A percentile compares a stretch with the other conserved stretches of the same genome.
Evolutionary conservation across 495 filamentous ascomycete genomes (phyloP).

Genomic region (Chlorociboria aeruginascens): DNA sequence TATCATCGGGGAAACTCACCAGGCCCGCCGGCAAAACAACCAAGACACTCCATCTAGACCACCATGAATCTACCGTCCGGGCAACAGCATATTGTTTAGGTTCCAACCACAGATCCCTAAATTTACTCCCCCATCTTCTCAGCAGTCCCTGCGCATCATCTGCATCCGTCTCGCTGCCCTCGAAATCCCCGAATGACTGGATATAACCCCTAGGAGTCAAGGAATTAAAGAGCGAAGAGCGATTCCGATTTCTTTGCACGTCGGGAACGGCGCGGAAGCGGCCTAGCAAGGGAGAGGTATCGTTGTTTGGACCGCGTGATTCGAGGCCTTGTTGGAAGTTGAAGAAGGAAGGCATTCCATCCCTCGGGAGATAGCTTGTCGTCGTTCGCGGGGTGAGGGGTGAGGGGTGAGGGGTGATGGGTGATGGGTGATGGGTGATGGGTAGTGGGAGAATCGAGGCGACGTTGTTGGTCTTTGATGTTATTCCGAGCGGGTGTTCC

Average conservation of each 20-base stretch:
- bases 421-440: no score
- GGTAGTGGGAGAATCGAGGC: not conserved
- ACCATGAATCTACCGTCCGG: slow-evolving; percentile 44
- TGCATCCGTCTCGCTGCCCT: slow-evolving; percentile 25
- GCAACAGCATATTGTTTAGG: slow-evolving; percentile 40
- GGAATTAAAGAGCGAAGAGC: not conserved
- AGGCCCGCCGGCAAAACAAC: slow-evolving; percentile 43
- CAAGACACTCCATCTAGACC: slow-evolving; percentile 40
- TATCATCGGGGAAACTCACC: slow-evolving; percentile 27
- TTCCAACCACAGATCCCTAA: slow-evolving; percentile 39
- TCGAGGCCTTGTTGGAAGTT: slow-evolving; percentile 49
- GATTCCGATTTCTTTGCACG: slow-evolving; percentile 12
- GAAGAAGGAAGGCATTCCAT: slow-evolving; percentile 46
- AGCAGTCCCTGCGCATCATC: slow-evolving; percentile 12
- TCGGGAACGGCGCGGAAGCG: slow-evolving; percentile 45
- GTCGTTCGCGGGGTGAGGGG: no score
- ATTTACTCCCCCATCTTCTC: slow-evolving; percentile 19
- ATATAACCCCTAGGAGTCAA: slow-evolving; percentile 11
- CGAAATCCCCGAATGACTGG: slow-evolving; percentile 16
- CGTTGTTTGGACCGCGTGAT: slow-evolving; percentile 25
- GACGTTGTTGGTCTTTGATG: not conserved
- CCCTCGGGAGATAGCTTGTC: not conserved
- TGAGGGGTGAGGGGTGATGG: no score
- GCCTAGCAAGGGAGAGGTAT: slow-evolving; percentile 41
- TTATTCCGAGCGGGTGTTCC: no score